Evolutionary conservation across 2,329 filamentous ascomycete genomes (phyloP), one percentile per base, ranked within the genome.

Genomic region (Colletotrichum lindemuthianum): DNA sequence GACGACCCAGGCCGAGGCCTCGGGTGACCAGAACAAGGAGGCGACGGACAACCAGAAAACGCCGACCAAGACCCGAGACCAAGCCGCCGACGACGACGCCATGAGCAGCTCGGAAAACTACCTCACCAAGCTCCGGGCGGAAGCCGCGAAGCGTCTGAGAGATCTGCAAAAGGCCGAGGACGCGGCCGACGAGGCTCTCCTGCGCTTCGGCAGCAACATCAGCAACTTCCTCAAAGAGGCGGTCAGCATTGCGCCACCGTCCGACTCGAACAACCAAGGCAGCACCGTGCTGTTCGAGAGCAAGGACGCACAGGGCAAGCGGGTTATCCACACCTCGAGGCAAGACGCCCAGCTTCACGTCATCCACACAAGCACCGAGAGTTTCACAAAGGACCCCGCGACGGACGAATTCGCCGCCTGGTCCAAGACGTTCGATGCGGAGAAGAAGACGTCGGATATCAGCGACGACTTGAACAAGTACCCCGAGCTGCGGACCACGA

Each of bases 321-420:
- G 96, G 59, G 93, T 98, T 13, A 97, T 98, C 68, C 96, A 99
- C 76, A 92, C 93, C 1, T 97, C 93, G 55, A 87, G 96, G 66
- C 95, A 97, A 74, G 96, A 99, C 73, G 96, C 96, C 1, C 96
- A 98, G 78, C 82, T 99, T 67, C 95, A 99, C 74, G 93, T 97
- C 39, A 94, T 99, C 65, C 96, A 99, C 77, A 94, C 92, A 5
- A 91, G 89, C 16, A 77, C 89, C 43, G 91, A 96, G 67, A 92
- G 89, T 71, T 97, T 98, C 77, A 86, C 87, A 59, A 91, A 91
- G 73, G 93, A 98, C 72, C 93, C 94, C 0, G 84, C 86, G 8
- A 89, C 89, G 52, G 84, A 86, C 12, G 89, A 96, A 76, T 98
- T 90, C 81, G 84, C 88, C 9, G 76, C 81, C 5, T 98, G 94